These are phyloP conservation scores for Casuarina equisetifolia DNA, from an alignment of 306 rosid species.

Conservation along the genomic window DNA sequence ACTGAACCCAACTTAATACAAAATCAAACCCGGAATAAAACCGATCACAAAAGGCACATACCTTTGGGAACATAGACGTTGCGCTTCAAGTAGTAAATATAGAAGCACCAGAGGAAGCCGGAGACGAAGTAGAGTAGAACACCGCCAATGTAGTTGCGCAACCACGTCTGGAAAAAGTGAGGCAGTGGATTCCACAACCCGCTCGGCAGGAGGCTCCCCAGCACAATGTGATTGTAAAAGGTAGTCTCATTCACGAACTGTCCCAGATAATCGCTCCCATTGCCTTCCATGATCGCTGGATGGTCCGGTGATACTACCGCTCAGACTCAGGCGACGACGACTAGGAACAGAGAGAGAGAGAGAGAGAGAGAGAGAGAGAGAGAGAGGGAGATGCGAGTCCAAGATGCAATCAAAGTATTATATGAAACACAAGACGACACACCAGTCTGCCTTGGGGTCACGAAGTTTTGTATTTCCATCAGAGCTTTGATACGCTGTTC, in stretches of 20 bases:
- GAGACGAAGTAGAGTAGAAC: slow-evolving; percentile 57
- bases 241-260: slow-evolving; percentile 62
- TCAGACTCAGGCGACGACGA: not conserved
- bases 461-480: too few relatives aligned
- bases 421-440: too few relatives aligned
- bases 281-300: slow-evolving; percentile 23
- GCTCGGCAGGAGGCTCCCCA: slow-evolving; percentile 50
- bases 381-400: not conserved
- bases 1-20: too few relatives aligned
- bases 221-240: slow-evolving; percentile 69
- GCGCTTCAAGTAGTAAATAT: slow-evolving; percentile 69
- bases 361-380: not conserved
- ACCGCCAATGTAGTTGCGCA: slow-evolving; percentile 83
- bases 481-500: too few relatives aligned
- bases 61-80: slow-evolving; percentile 77
- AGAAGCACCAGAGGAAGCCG: slow-evolving; percentile 75
- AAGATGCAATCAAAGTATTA: not conserved
- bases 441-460: too few relatives aligned
- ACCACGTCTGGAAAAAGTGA: slow-evolving; percentile 73
- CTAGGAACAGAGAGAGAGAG: not conserved
- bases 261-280: slow-evolving; percentile 24
- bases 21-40: not conserved
- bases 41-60: slow-evolving; percentile 4
- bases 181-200: slow-evolving; percentile 59
- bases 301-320: not conserved